A percentile compares a stretch with the other conserved stretches of the same genome.
Conservation (phyloP, 2,329 filamentous ascomycete genomes). For the Ceratocystis papillata region DNA sequence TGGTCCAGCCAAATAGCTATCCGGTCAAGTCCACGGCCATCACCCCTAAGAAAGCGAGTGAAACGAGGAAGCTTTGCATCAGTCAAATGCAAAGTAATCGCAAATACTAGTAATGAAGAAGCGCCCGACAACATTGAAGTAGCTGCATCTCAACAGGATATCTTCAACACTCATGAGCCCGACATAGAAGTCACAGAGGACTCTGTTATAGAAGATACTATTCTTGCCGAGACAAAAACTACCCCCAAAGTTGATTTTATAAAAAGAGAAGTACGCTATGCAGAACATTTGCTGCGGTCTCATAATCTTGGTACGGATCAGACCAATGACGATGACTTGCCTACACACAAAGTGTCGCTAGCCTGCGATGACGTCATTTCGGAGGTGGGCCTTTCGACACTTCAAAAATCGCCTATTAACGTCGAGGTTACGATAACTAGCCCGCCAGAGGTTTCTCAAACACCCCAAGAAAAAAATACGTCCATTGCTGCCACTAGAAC, state of each 20-base stretch:
- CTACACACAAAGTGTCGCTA: neutral
- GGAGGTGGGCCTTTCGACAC: neutral
- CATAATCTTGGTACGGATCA: neutral
- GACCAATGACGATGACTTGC: neutral
- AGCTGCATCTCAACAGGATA: neutral
- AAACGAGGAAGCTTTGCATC: neutral
- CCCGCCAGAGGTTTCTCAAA: constrained; percentile 3
- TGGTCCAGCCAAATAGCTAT: constrained; percentile 22
- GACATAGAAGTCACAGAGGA: constrained; percentile 1
- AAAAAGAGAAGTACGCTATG: neutral
- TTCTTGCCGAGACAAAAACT: neutral
- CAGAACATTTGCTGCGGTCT: neutral
- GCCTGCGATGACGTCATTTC: constrained; percentile 12
- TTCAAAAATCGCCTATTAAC: neutral
- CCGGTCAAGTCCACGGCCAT: constrained; percentile 16
- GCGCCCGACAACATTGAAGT: neutral
- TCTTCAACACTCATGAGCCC: neutral
- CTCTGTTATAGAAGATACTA: constrained; percentile 20
- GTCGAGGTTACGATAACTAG: neutral
- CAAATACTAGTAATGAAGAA: neutral
- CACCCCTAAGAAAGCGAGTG: constrained; percentile 4
- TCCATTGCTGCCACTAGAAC: neutral
- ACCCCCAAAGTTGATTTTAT: neutral
- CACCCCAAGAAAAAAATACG: neutral
- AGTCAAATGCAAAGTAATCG: neutral